Base-by-base conservation (phyloP, 805 yeast species). In the Candida loeiensis region DNA sequence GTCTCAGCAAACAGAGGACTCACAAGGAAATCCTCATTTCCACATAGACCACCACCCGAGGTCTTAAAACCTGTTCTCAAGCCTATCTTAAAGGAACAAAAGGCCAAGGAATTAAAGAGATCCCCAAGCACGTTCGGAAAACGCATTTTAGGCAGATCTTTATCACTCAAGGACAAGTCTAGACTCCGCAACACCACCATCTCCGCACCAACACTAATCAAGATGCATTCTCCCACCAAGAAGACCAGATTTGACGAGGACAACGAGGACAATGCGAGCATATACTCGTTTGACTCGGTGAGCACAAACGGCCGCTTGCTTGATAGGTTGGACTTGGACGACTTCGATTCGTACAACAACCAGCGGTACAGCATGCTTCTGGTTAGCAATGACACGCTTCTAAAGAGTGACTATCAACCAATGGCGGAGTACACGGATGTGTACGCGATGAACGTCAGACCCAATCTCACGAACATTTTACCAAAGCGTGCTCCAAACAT, bases 251-350 rank as follows among this genome's bases (percentile, higher is more conserved):
- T 39, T 13, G 43, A 39, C 25, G 13, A 29, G 12, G 46, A 45
- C 29, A 36, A 41, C 28, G 71, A 43, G 25, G 72, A 66, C 45
- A 48, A 56, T 21, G 66, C 58, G 20, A 66, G 72, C 42, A 48
- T 69, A n/a, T 67, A 66, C 45, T 64, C 72, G 9, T 69, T 67
- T 39, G 74, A 69, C 30, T 66, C 72, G 4, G 71, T 68, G 6
- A 59, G 68, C 32, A 69, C 74, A 21, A 66, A 55, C 45, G 73
- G 72, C 4, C 45, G 74, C 31, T 54, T 69, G 21, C 51, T 69
- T 9, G 74, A 69, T 45, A 55, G 71, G 4, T 47, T 66, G 33
- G 63, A 55, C 30, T 37, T 52, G 34, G 46, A 46, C 26, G 49
- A 50, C 31, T 44, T 37, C n/a, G 50, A 45, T 6, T 41, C 19